Evolutionary conservation across 2,329 filamentous ascomycete species (phyloP).

Genomic region (Pestalotiopsis sp.): DNA sequence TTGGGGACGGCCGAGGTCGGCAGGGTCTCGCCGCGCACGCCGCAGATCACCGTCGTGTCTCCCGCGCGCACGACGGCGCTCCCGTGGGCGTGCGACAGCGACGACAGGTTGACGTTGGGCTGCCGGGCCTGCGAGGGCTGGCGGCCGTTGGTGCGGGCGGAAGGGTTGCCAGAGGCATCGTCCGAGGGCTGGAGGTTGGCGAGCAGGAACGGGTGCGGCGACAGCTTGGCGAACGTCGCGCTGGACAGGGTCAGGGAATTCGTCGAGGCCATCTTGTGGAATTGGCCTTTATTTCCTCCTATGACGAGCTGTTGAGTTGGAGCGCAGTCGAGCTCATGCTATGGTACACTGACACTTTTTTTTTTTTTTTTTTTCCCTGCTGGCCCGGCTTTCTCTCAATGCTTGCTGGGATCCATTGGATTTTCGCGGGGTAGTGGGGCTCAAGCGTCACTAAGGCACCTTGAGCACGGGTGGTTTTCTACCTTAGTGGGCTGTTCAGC

Average conservation of each 20-base stretch:
- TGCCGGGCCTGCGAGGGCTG: constrained; percentile 67
- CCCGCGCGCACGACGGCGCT: constrained; percentile 86
- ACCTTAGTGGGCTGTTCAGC: constrained; percentile 10
- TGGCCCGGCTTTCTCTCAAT: neutral
- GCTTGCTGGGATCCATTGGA: neutral
- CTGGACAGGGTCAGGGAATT: constrained; percentile 53
- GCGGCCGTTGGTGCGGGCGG: constrained; percentile 81
- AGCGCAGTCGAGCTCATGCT: neutral
- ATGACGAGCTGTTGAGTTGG: neutral
- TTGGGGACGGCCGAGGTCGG: constrained; percentile 73
- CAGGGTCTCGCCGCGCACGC: constrained; percentile 84
- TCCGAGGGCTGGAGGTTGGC: constrained; percentile 73
- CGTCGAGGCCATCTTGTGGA: constrained; percentile 33
- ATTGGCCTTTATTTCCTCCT: neutral
- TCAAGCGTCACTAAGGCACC: neutral
- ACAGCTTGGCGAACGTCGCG: constrained; percentile 84
- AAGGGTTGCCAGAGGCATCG: constrained; percentile 44
- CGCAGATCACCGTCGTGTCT: constrained; percentile 93
- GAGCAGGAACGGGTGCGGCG: constrained; percentile 85
- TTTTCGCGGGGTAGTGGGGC: constrained; percentile 5
- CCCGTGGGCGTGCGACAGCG: constrained; percentile 85
- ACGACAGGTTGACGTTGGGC: constrained; percentile 79
- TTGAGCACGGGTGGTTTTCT: neutral
- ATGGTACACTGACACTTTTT: neutral
- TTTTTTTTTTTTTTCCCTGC: neutral